These are phyloP conservation scores for Pseudogymnoascus sp. DNA, from an alignment of 2,329 filamentous ascomycete genomes.

Conservation along the genomic window DNA sequence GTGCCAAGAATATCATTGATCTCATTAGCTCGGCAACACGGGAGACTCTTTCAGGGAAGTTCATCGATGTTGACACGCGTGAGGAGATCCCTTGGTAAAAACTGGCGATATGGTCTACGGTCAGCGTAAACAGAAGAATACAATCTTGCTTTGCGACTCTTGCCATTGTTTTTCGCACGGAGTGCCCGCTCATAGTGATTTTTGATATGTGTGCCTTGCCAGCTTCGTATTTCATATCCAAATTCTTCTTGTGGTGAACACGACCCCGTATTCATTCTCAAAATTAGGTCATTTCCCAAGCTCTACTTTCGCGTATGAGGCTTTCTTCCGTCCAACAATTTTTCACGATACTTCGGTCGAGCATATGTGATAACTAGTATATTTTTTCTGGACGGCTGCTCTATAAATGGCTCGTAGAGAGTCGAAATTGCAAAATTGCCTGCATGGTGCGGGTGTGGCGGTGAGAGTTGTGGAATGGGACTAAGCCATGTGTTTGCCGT, in stretches of 20 bases:
- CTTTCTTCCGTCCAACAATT: background rate
- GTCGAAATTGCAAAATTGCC: background rate
- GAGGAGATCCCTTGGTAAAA: background rate
- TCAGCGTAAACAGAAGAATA: background rate
- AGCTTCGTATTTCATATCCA: background rate
- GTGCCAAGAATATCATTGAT: background rate
- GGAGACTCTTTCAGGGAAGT: background rate
- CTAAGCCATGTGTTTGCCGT: background rate
- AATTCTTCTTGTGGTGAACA: background rate
- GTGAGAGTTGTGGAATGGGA: background rate
- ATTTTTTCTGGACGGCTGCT: no score
- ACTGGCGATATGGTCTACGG: background rate
- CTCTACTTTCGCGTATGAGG: background rate
- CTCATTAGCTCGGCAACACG: background rate
- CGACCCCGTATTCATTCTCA: background rate
- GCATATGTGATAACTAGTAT: no score
- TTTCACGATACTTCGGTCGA: no score
- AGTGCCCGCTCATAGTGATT: background rate
- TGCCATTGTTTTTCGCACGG: background rate
- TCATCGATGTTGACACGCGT: background rate
- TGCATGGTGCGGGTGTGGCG: background rate
- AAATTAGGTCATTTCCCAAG: background rate
- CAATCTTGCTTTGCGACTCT: background rate
- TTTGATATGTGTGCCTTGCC: background rate
- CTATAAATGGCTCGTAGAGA: background rate